Base-by-base conservation (phyloP, 176 grass and related monocot species). In the Puccinellia tenuiflora region DNA sequence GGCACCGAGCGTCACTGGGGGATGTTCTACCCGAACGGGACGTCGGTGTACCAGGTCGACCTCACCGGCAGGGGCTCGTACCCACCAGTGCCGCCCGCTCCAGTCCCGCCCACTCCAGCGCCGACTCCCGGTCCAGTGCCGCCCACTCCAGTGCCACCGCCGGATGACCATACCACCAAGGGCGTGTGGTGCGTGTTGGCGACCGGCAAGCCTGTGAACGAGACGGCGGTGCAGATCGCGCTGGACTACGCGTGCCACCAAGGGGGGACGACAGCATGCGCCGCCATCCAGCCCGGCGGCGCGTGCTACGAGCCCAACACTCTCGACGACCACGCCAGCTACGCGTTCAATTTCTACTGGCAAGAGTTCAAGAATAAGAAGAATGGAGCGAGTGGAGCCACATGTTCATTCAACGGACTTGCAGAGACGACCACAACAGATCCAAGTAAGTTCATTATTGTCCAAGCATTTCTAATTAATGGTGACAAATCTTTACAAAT, bases 261-360 rank as follows among this genome's bases (percentile, higher is more conserved):
- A 61, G 90, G 90, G 76, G 90, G 90, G n/a, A 79, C 64, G n/a
- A 45, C 67, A 65, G 88, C 80, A 24, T 95, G 92, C 85, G 51
- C 10, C 45, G 88, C 90, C 37, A 85, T 95, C 56, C 85, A 88
- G 52, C 53, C 29, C 7, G 88, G 90, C 76, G 87, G 82, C 7
- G 50, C 78, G 24, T 95, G 93, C 69, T 53, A 55, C 80, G 68
- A 72, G 24, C 68, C 68, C 7, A 29, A 72, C 14, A 86, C 40
- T 79, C 7, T 90, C 30, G 68, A 20, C 29, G 88, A 87, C 43
- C 90, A 95, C n/a, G 93, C 93, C 0, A 90, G 61, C 83, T 92
- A 92, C 54, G 93, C 90, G 60, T 92, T 95, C 82, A 95, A 95
- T 59, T 53, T 74, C 0, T 95, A 92, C 55, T 95, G 89, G 87